Evolutionary conservation across 805 yeast genomes (phyloP).

Genomic region (Nakazawaea laoshanensis): DNA sequence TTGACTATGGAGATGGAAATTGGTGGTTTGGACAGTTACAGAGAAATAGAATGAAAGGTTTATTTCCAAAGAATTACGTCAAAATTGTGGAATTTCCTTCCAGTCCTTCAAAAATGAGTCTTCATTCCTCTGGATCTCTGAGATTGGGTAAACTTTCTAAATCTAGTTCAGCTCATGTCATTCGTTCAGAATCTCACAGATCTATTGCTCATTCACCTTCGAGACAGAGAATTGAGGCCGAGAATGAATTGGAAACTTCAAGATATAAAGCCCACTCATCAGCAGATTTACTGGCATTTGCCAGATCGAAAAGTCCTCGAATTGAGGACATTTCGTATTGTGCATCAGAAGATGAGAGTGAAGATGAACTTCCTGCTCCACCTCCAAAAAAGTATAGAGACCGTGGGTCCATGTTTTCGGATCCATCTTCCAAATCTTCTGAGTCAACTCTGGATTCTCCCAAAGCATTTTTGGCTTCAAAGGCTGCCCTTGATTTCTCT

Average conservation of each 20-base stretch:
- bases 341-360: conserved; percentile 12
- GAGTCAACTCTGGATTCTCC: no score
- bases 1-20: conserved; percentile 69
- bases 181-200: no score
- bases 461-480: no score
- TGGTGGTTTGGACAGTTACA: conserved; percentile 86
- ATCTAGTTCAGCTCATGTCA: no score
- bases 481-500: conserved; percentile 1
- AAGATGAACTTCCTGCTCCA: conserved; percentile 22
- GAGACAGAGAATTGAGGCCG: no score
- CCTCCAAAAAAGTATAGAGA: conserved; percentile 15
- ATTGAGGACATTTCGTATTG: no score
- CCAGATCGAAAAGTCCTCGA: conserved; percentile 3
- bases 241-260: no score
- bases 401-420: conserved; percentile 5
- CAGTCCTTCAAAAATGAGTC: conserved; percentile 15
- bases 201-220: conserved; percentile 1
- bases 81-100: conserved; percentile 33
- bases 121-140: no score
- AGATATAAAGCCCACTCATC: no score
- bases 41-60: conserved; percentile 76
- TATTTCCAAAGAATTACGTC: conserved; percentile 85
- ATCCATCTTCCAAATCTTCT: conserved; percentile 6
- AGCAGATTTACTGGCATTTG: conserved; percentile 1
- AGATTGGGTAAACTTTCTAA: no score